Evolutionary conservation across 345 rosid genomes (phyloP).

Genomic region (Syzygium aromaticum): DNA sequence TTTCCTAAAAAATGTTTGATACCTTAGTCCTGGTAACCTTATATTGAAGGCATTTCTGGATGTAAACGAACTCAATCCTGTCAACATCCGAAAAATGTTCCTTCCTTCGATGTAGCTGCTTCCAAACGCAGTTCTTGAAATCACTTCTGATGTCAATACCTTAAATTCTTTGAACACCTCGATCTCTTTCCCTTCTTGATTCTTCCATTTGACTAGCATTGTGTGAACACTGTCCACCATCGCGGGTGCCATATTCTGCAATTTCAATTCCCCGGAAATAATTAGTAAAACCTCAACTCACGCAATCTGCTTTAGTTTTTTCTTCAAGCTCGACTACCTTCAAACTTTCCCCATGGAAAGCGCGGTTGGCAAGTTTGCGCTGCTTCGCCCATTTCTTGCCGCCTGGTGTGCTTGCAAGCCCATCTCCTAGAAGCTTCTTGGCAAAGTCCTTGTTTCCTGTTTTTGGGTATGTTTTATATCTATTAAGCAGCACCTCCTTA

Average conservation of each 20-base stretch:
- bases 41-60: conserved; percentile 1
- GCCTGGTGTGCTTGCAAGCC: conserved; percentile 11
- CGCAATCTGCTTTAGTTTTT: too few species aligned
- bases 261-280: not conserved
- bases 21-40: conserved; percentile 22
- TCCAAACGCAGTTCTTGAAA: conserved; percentile 44
- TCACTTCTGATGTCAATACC: conserved; percentile 33
- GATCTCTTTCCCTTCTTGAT: conserved; percentile 22
- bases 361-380: conserved; percentile 36
- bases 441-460: not conserved
- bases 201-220: conserved; percentile 38
- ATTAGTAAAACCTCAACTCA: not conserved
- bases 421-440: conserved; percentile 26
- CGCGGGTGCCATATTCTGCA: conserved; percentile 24
- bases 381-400: conserved; percentile 32
- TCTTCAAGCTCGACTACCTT: conserved; percentile 6
- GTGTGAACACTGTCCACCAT: conserved; percentile 24
- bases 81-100: conserved; percentile 24
- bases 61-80: conserved; percentile 3
- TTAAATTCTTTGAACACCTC: conserved; percentile 27
- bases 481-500: conserved; percentile 31
- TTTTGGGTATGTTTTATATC: conserved; percentile 11
- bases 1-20: not conserved
- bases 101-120: conserved; percentile 36
- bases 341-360: conserved; percentile 39